Evolutionary conservation across 371 early-diverging fungal species (phyloP).

Genomic region (Saksenaea oblongispora): DNA sequence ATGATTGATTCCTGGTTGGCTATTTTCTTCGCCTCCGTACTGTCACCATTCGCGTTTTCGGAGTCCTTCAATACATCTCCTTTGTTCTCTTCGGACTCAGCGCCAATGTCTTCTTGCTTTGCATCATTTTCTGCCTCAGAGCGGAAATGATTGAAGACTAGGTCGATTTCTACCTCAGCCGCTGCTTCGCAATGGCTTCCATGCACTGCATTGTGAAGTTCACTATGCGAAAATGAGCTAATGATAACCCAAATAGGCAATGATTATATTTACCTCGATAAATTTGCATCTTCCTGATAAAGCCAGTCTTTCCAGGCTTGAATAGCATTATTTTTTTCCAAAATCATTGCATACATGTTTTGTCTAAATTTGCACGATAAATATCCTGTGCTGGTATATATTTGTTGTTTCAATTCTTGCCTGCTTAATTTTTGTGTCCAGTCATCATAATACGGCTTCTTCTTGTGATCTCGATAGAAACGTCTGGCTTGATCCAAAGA

Average conservation of each 20-base stretch:
- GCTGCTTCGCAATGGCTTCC: slow-evolving; percentile 67
- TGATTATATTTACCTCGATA: slow-evolving; percentile 36
- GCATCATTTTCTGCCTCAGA: not conserved
- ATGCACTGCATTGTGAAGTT: slow-evolving; percentile 70
- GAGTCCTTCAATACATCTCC: not conserved
- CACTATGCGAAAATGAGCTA: slow-evolving; percentile 28
- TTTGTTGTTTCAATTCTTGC: slow-evolving; percentile 27
- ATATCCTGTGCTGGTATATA: not conserved
- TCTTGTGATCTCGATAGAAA: slow-evolving; percentile 77
- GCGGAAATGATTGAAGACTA: slow-evolving; percentile 47
- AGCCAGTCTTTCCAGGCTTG: slow-evolving; percentile 69
- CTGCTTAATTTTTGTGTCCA: slow-evolving; percentile 75
- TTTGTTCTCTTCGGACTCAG: not conserved
- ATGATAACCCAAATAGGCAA: not conserved
- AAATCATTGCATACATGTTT: slow-evolving; percentile 65
- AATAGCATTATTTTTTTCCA: slow-evolving; percentile 69
- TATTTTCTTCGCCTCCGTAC: not conserved
- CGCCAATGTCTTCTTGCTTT: not conserved
- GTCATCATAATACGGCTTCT: slow-evolving; percentile 67
- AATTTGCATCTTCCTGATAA: slow-evolving; percentile 60
- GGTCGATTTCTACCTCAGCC: slow-evolving; percentile 70
- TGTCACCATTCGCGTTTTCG: not conserved
- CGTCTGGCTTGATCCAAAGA: slow-evolving; percentile 49
- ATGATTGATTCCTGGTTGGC: not conserved
- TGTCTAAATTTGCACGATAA: not conserved